Base-by-base conservation (phyloP, 805 yeast species). In the Candida awuae region DNA sequence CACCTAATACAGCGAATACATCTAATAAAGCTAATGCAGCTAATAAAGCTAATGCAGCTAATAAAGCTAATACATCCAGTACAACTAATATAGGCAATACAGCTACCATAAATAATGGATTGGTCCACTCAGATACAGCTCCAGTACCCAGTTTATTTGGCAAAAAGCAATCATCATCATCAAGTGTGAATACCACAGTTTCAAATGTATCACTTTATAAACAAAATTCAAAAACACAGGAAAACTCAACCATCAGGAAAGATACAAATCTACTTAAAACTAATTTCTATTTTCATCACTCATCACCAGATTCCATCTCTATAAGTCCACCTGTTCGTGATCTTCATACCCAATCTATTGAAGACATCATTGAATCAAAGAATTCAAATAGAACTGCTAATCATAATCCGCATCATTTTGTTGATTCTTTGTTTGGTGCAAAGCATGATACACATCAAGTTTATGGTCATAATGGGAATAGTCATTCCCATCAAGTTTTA, bases 241-340 rank as follows among this genome's bases (percentile, higher is more conserved):
- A 13, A 26, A 26, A 26, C 6, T 26, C 29, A 26, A 27, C 16
- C 13, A 29, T 5, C 15, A 29, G 5, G 27, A 28, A 29, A 16
- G 8, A 37, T 20, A 26, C 4, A 31, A 15, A 34, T 19, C 12
- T 22, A 32, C 31, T 38, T 12, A 41, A 41, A n/a, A 35, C 41
- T 7, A 29, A 19, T 4, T 41, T 41, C 21, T 41, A 16, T 10
- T 20, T 41, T 10, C 34, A 32, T n/a, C 28, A 32, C 4, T 37
- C 41, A 14, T 30, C 51, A 23, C 37, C 48, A 28, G 25, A 38
- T 18, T 37, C 48, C 10, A 14, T 26, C 31, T 29, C 44, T 30
- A 14, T 34, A 10, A 38, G 38, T 15, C 44, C 33, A n/a, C 32
- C 29, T 14, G 25, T 8, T 19, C 8, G 20, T n/a, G n/a, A n/a